Evolutionary conservation across 1,284 basidiomycete species (phyloP).

Genomic region (Heliocybe sulcata): DNA sequence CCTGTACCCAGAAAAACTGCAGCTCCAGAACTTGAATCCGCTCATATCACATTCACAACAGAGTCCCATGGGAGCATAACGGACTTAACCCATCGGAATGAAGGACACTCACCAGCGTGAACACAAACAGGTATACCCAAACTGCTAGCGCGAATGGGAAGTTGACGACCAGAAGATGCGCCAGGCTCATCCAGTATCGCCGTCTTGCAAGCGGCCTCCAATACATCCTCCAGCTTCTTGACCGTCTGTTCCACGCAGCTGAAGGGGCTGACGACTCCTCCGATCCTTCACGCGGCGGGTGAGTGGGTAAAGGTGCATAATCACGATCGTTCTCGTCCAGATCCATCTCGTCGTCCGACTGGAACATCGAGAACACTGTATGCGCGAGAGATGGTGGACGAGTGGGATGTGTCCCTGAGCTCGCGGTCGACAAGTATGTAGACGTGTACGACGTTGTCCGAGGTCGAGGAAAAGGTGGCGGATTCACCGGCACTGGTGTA

Average conservation of each 20-base stretch:
- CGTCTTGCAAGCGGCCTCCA: slow-evolving; percentile 49
- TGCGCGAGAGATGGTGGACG: not conserved
- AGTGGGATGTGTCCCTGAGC: not conserved
- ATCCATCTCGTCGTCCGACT: not conserved
- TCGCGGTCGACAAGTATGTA: not conserved
- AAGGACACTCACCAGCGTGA: slow-evolving; percentile 55
- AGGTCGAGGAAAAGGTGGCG: not conserved
- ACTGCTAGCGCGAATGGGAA: slow-evolving; percentile 67
- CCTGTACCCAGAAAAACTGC: too few species aligned
- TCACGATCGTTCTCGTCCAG: not conserved
- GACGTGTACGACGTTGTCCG: not conserved
- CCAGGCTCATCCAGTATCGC: slow-evolving; percentile 54
- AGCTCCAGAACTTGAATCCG: slow-evolving; percentile 1
- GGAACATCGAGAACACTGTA: not conserved
- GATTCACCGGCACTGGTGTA: not conserved
- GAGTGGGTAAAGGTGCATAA: not conserved
- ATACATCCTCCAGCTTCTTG: slow-evolving; percentile 38
- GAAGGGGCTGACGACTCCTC: not conserved
- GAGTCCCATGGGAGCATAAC: not conserved
- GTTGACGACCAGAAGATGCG: slow-evolving; percentile 65
- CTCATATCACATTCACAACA: slow-evolving; percentile 6
- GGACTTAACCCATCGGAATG: not conserved
- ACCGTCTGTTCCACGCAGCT: not conserved
- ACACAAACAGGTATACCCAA: slow-evolving; percentile 70
- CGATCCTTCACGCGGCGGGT: not conserved